phyloP scores from a whole-genome alignment of 164 flowering plant genomes.

The Vitis labrusca region DNA sequence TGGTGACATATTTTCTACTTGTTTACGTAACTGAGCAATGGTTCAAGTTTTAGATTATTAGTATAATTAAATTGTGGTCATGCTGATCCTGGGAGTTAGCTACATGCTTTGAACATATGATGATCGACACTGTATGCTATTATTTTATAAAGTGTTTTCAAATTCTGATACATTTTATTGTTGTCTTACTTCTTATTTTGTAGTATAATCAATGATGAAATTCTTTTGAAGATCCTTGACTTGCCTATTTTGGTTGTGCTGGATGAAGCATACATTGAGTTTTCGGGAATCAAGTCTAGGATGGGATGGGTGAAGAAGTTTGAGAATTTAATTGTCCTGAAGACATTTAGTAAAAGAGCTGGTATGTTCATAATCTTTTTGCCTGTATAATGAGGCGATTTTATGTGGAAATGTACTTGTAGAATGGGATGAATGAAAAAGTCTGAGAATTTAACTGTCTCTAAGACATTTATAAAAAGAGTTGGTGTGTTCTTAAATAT shows the following conservation, averaged over 20 bases:
- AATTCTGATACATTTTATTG: background rate
- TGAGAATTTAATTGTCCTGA: conserved; percentile 89
- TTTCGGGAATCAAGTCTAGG: conserved; percentile 75
- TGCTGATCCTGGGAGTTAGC: too few relatives aligned
- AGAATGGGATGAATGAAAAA: too few relatives aligned
- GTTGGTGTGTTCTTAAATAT: too few relatives aligned
- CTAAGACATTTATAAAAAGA: too few relatives aligned
- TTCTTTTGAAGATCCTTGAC: conserved; percentile 73
- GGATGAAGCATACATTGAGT: conserved; percentile 98
- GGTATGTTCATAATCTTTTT: conserved; percentile 39
- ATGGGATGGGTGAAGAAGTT: conserved; percentile 94
- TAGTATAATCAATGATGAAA: conserved; percentile 84
- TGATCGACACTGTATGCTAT: too few relatives aligned
- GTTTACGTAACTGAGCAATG: background rate
- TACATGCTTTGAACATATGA: too few relatives aligned
- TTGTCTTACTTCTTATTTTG: conserved; percentile 1
- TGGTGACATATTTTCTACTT: background rate
- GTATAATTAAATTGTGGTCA: too few relatives aligned
- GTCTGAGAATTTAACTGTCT: too few relatives aligned
- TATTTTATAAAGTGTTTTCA: too few relatives aligned
- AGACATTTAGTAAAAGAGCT: conserved; percentile 98
- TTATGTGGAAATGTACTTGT: too few relatives aligned
- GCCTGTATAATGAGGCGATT: too few relatives aligned
- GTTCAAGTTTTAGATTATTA: too few relatives aligned
- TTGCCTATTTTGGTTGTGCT: conserved; percentile 87